Conservation (phyloP, 129 eudicot genomes). For the Helichrysum umbraculigerum region DNA sequence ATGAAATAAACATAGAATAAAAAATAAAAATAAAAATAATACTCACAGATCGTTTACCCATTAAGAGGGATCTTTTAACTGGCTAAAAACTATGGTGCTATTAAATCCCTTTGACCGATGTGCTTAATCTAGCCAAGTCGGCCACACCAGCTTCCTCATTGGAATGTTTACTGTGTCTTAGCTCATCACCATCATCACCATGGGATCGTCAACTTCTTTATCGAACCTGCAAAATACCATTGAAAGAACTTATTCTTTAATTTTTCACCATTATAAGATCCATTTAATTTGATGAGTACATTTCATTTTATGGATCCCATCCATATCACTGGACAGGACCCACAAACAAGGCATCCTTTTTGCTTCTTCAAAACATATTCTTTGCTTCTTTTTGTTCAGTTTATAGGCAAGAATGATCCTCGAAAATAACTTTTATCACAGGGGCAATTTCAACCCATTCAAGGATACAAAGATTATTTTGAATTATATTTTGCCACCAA, state of each 20-base stretch:
- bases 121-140: conserved; percentile 2
- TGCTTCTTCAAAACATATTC: neutral
- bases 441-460: neutral
- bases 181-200: conserved; percentile 44
- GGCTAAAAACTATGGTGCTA: neutral
- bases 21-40: neutral
- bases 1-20: too few species aligned
- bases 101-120: neutral
- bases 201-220: conserved; percentile 35
- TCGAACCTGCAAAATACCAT: conserved; percentile 49
- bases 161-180: conserved; percentile 38
- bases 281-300: neutral
- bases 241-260: neutral
- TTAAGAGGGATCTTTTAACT: too few species aligned
- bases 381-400: neutral
- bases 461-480: neutral
- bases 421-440: neutral
- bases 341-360: neutral
- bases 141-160: conserved; percentile 46
- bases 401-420: neutral
- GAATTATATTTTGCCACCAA: neutral
- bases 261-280: neutral
- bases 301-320: neutral
- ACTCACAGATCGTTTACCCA: too few species aligned
- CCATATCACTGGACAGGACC: neutral